Base-by-base conservation (phyloP, 345 rosid genomes). In the Arabidopsis thaliana region DNA sequence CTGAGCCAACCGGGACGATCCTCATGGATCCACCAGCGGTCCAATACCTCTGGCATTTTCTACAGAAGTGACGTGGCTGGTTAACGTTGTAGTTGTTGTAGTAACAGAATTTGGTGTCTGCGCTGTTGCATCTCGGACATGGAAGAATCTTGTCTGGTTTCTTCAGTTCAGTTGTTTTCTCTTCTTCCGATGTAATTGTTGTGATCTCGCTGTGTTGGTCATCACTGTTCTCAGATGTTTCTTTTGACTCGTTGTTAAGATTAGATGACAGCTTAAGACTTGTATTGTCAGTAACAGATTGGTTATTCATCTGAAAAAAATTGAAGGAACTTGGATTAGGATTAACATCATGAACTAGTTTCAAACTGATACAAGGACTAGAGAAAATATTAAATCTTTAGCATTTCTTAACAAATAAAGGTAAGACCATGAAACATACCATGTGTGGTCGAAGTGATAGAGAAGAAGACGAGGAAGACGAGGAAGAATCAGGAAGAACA, bases 21-120 rank as follows among this genome's bases (percentile, higher is more conserved):
- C 96, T 86, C 94, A 88, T 87, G 33, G 91, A 80, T 51, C 97
- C 97, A 55, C 97, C 97, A 0, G 93, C 90, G 20, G 96, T 92
- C 97, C 97, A 88, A 76, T 92, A 92, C 70, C 97, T 82, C 67
- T 92, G 96, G 59, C 97, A 90, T 44, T 86, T 87, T 67, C 86
- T 88, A 80, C 97, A 92, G 78, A 88, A 90, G 79, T 92, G 87
- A 37, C 97, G 87, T 4, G 97, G 97, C 83, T 92, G 97, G 60
- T 85, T 92, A 67, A 86, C 83, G 62, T 88, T 88, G 83, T 90
- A 90, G 70, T 90, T 92, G 79, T 92, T 92, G 75, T 81, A 92
- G 84, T 92, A 92, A 71, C 97, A 92, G 81, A 92, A 92, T 71
- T 90, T 90, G 58, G 96, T 93, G 56, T 91, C 91, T 76, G 34